Percentiles rank a stretch among this genome's conserved stretches.
phyloP scores from a whole-genome alignment of 495 filamentous ascomycete species.

The Tuber magnatum region DNA sequence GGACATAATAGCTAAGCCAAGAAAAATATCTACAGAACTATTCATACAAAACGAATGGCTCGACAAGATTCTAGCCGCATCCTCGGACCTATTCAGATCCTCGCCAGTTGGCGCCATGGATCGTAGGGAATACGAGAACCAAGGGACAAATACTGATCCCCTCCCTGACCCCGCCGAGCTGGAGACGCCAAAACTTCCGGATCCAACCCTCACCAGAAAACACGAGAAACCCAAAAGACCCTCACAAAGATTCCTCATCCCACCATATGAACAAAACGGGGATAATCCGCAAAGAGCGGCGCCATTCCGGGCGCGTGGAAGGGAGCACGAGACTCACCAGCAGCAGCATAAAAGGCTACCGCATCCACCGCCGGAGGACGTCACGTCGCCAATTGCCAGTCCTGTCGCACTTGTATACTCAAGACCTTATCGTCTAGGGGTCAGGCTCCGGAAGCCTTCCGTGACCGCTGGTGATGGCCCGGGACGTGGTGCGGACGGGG shows the following conservation, averaged over 20 bases:
- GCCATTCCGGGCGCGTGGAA: conserved; percentile 20
- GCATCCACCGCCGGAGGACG: conserved; percentile 3
- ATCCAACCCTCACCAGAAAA: background rate
- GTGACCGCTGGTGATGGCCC: background rate
- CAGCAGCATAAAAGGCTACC: background rate
- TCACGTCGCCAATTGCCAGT: conserved; percentile 16
- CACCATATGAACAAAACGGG: background rate
- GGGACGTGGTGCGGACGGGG: background rate
- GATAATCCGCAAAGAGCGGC: conserved; percentile 9
- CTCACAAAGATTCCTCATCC: background rate
- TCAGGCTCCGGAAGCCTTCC: background rate
- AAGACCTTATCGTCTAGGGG: background rate
- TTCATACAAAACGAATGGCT: background rate
- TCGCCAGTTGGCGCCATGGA: background rate
- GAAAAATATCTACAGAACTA: background rate
- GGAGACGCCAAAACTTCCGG: background rate
- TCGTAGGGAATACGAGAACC: background rate
- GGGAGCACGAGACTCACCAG: background rate
- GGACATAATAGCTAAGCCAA: background rate
- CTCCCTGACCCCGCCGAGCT: background rate
- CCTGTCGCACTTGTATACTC: background rate
- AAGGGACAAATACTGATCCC: background rate
- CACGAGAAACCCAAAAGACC: background rate
- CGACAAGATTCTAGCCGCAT: background rate
- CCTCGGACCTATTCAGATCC: background rate